phyloP scores from a whole-genome alignment of 768 basidiomycete genomes.

The Boletus sp. region DNA sequence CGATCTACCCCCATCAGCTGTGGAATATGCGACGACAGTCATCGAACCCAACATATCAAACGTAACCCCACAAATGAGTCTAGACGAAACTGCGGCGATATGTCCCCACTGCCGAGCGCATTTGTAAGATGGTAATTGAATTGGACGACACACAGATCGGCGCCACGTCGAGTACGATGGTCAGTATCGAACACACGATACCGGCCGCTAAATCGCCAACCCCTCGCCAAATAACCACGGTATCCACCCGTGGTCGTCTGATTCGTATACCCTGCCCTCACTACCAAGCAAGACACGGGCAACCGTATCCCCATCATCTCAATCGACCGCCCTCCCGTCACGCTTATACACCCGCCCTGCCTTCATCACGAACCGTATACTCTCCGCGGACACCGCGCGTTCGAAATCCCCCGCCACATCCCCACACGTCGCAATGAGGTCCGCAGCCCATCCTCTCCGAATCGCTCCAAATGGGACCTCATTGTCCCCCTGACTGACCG shows the following conservation, averaged over 20 bases:
- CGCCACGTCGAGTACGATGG: too few species aligned
- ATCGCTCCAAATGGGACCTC: conserved; percentile 57
- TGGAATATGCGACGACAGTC: background rate
- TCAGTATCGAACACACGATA: too few species aligned
- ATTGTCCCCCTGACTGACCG: conserved; percentile 40
- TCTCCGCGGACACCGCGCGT: conserved; percentile 44
- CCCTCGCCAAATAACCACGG: too few species aligned
- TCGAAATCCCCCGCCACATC: conserved; percentile 40
- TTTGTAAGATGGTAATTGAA: too few species aligned
- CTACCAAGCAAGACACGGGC: too few species aligned
- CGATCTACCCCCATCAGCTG: background rate
- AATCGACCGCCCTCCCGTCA: conserved; percentile 28
- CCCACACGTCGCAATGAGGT: conserved; percentile 40
- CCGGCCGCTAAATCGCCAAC: too few species aligned
- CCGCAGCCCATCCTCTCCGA: conserved; percentile 54
- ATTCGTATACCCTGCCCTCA: background rate
- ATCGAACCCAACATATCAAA: background rate
- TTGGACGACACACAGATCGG: too few species aligned
- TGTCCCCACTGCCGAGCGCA: too few species aligned
- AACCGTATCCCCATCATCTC: background rate
- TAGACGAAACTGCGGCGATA: too few species aligned
- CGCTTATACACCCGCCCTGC: conserved; percentile 47
- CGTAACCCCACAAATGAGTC: background rate
- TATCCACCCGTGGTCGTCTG: background rate
- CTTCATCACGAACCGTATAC: conserved; percentile 60